A percentile compares a stretch with the other conserved stretches of the same genome.
These are phyloP conservation scores for Nigrospora oryzae DNA, from an alignment of 2,329 filamentous ascomycete genomes.

Conservation along the genomic window DNA sequence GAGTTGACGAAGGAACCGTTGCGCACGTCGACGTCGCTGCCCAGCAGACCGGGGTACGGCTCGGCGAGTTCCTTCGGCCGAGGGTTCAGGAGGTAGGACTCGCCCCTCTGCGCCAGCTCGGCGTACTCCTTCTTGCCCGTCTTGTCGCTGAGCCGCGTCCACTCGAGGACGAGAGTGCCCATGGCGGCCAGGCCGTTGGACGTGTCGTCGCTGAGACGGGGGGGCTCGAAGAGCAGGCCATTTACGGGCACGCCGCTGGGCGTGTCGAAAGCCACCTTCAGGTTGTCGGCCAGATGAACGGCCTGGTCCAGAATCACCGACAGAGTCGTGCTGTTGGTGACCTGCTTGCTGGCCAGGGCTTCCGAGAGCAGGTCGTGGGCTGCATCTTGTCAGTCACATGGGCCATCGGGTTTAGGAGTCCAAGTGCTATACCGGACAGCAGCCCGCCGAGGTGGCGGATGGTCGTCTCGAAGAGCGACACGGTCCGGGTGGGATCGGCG, in stretches of 20 bases:
- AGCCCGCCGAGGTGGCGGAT: conserved; percentile 82
- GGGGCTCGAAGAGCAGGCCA: conserved; percentile 49
- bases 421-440: conserved; percentile 48
- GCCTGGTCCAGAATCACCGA: conserved; percentile 59
- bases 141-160: conserved; percentile 71
- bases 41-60: conserved; percentile 71
- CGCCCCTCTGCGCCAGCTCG: conserved; percentile 54
- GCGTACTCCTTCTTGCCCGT: conserved; percentile 61
- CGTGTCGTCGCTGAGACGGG: conserved; percentile 35
- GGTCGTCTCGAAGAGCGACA: conserved; percentile 84
- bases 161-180: conserved; percentile 75
- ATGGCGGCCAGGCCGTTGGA: conserved; percentile 69
- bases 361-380: conserved; percentile 66
- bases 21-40: conserved; percentile 54
- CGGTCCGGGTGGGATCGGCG: conserved; percentile 27
- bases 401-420: not conserved
- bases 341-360: conserved; percentile 42
- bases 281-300: conserved; percentile 57
- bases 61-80: conserved; percentile 48
- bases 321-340: conserved; percentile 35
- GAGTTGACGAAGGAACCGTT: conserved; percentile 61
- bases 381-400: conserved; percentile 14
- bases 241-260: conserved; percentile 68
- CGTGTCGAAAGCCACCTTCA: conserved; percentile 74
- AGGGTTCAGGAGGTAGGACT: conserved; percentile 63